Conservation (phyloP, 345 rosid species). For the Citrus cavaleriei region DNA sequence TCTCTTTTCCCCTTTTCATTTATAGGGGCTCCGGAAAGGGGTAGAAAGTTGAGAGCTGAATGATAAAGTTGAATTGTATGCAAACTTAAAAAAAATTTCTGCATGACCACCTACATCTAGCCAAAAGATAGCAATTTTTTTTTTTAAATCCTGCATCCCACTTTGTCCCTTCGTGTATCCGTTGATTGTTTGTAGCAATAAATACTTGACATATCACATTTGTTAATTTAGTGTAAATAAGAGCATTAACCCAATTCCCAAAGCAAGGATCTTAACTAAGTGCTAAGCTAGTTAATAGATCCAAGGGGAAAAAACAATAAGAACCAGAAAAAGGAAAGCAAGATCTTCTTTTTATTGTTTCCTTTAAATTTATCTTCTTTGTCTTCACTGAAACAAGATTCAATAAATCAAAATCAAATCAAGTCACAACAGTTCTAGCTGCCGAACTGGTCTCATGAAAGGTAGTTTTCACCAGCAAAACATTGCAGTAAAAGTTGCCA, state of each 20-base stretch:
- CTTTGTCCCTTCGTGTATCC: background rate
- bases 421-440: conserved; percentile 28
- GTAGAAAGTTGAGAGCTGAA: background rate
- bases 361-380: background rate
- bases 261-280: background rate
- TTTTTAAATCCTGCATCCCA: too few species aligned
- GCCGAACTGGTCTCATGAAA: conserved; percentile 18
- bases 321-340: background rate
- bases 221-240: too few species aligned
- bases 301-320: background rate
- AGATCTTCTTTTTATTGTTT: conserved; percentile 2
- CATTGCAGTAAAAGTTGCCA: background rate
- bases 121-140: too few species aligned
- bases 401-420: conserved; percentile 16
- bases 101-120: too few species aligned
- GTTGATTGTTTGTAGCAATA: background rate
- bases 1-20: background rate
- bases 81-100: too few species aligned
- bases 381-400: conserved; percentile 4
- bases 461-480: conserved; percentile 22
- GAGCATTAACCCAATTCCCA: background rate
- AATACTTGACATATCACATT: background rate
- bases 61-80: background rate
- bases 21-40: background rate
- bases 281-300: background rate